Base-by-base conservation (phyloP, 2,329 filamentous ascomycete species). In the Fusarium siculi region DNA sequence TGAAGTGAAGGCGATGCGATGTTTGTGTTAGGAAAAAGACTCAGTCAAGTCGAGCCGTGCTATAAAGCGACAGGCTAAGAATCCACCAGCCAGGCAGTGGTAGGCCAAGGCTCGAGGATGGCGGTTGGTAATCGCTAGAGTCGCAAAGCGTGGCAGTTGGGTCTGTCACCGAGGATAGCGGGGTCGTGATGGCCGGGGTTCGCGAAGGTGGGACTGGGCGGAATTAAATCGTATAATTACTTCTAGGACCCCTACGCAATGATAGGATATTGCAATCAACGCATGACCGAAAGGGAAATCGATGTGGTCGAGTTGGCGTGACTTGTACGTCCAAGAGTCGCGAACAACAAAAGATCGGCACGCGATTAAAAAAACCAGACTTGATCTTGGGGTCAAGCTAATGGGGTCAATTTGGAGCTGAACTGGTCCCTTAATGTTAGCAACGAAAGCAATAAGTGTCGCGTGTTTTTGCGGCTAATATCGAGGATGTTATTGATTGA, bases 401-500 rank as follows among this genome's bases (percentile, higher is more conserved):
- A 76, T 68, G 58, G 68, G 63, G 61, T 54, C 40, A 44, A 56
- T 50, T 67, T 60, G 40, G 53, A 54, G 54, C 43, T 66, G 61
- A 58, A 73, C 74, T 77, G 63, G 66, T 68, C 63, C 58, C 65
- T 75, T 61, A 69, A 65, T 57, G 75, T 77, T 72, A 77, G 75
- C 71, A 62, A 60, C 63, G 64, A 72, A 73, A 62, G 64, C 36
- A 63, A 63, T 50, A 57, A 72, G 66, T 68, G 74, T 78, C 76
- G 76, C 76, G 65, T 77, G 74, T 77, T 77, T 77, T 76, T 76
- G 76, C 75, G 74, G 75, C 66, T 71, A 77, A 76, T 76, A 76
- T 69, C 65, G 54, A 68, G 50, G 25, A 54, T 54, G 67, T 54
- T 39, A 63, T 55, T 54, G 50, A 70, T 44, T 54, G 50, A 70